Base-by-base conservation (phyloP, 139 green algal genomes). In the Yamagishiella unicocca region DNA sequence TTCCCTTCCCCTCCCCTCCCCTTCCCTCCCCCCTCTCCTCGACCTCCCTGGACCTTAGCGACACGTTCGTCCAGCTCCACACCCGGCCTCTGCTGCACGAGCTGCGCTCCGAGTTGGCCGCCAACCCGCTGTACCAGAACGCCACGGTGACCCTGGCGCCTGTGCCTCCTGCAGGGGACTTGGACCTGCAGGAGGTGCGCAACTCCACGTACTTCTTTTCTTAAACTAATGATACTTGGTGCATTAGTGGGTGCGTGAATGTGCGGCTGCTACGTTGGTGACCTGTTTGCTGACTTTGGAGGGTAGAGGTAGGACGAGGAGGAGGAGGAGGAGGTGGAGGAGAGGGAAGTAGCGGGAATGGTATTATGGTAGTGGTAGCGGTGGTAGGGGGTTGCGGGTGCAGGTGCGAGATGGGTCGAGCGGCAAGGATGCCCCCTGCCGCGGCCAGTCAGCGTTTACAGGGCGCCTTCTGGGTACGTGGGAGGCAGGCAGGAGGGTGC, bases 61-160 rank as follows among this genome's bases (percentile, higher is more conserved):
- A 98, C 40, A 91, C 96, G 86, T 99, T 99, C 85, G 88, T 99
- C 14, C 77, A 96, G 55, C 92, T 99, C 62, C 95, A 99, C 91
- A 89, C 45, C 4, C 86, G 94, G 82, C 95, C 96, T 40, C 90
- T 99, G 71, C 93, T 99, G 77, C 90, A 96, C 78, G 79, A 96
- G 1, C 89, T 99, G 58, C 79, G 92, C 42, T 54, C 58, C 3
- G 85, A 97, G 85, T 75, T 99, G 50, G 9, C 83, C 27, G 22
- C 83, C 14, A 68, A 87, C 31, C 66, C 92, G 10, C 71, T 90
- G 31, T 78, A 85, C 72, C 33, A 75, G 24, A 85, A 94, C 68
- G 92, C 94, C 14, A 68, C 83, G 33, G 42, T 95, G 5, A 55
- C 93, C 0, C 93, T 98, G 70, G 95, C 95, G 22, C 86, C 83